phyloP scores from a whole-genome alignment of 1,139 yeast species.

The Casaregolazyma suthepensis region DNA sequence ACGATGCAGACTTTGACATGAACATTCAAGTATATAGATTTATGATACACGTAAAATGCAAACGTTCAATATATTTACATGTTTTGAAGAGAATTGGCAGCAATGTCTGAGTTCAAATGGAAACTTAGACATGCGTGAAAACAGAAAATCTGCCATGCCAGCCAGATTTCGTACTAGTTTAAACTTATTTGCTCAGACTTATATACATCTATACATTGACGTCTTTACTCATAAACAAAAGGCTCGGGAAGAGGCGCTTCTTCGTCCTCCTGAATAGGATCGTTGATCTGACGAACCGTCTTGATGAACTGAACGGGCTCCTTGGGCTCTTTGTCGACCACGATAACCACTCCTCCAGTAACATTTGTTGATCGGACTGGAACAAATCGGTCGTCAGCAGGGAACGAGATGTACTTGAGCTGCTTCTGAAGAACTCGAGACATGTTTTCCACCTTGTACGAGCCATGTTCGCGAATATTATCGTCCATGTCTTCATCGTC shows the following conservation, averaged over 20 bases:
- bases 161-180: too few relatives aligned
- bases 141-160: too few relatives aligned
- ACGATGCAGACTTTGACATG: not conserved
- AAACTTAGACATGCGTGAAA: not conserved
- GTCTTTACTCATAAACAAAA: constrained; percentile 33
- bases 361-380: constrained; percentile 83
- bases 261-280: constrained; percentile 38
- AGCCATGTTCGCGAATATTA: constrained; percentile 26
- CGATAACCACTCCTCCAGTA: constrained; percentile 72
- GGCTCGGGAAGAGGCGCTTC: constrained; percentile 87
- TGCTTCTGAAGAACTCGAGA: constrained; percentile 91
- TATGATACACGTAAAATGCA: not conserved
- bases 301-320: constrained; percentile 65
- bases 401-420: constrained; percentile 72
- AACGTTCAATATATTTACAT: not conserved
- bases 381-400: constrained; percentile 66
- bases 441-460: constrained; percentile 65
- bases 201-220: not conserved
- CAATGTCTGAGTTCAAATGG: not conserved
- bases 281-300: constrained; percentile 75
- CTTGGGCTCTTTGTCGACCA: constrained; percentile 63
- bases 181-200: not conserved
- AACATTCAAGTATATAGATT: not conserved
- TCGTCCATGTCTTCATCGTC: constrained; percentile 27
- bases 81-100: not conserved